Conservation (phyloP, 208 protist species). For the Lotmaria passim region DNA sequence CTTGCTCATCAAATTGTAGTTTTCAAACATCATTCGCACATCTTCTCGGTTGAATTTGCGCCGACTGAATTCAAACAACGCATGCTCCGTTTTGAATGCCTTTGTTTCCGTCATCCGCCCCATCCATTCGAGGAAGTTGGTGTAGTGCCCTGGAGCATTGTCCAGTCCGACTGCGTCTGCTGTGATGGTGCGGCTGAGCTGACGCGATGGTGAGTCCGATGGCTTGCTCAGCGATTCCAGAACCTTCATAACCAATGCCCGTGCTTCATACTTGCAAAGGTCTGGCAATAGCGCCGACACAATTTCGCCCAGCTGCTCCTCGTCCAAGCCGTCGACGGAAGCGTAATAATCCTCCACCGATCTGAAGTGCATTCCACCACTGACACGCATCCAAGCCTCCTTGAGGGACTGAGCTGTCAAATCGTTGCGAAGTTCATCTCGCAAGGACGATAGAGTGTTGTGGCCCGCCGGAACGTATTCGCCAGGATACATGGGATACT, state of each 20-base stretch:
- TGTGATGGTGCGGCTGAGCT: constrained; percentile 82
- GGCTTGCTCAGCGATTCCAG: constrained; percentile 84
- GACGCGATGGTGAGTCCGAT: constrained; percentile 63
- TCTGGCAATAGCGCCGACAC: constrained; percentile 82
- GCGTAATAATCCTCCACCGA: constrained; percentile 88
- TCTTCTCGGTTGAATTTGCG: constrained; percentile 89
- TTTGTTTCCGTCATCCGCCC: constrained; percentile 84
- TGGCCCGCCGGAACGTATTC: constrained; percentile 90
- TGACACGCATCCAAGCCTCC: constrained; percentile 90
- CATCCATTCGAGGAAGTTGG: constrained; percentile 93
- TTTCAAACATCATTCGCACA: constrained; percentile 91
- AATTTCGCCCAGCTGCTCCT: constrained; percentile 87
- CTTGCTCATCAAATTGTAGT: constrained; percentile 90
- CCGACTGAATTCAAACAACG: constrained; percentile 88
- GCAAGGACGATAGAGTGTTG: constrained; percentile 85
- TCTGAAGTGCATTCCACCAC: constrained; percentile 76
- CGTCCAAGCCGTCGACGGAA: constrained; percentile 83
- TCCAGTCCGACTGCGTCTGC: constrained; percentile 87
- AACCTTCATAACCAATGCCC: constrained; percentile 78
- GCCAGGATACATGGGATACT: constrained; percentile 92
- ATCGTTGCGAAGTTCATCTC: constrained; percentile 82
- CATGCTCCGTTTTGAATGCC: constrained; percentile 92
- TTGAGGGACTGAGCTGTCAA: constrained; percentile 88
- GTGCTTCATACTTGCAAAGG: constrained; percentile 68
- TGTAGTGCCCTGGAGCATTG: constrained; percentile 89